Conservation (phyloP, 129 eudicot genomes). For the Gnaphalium uliginosum region DNA sequence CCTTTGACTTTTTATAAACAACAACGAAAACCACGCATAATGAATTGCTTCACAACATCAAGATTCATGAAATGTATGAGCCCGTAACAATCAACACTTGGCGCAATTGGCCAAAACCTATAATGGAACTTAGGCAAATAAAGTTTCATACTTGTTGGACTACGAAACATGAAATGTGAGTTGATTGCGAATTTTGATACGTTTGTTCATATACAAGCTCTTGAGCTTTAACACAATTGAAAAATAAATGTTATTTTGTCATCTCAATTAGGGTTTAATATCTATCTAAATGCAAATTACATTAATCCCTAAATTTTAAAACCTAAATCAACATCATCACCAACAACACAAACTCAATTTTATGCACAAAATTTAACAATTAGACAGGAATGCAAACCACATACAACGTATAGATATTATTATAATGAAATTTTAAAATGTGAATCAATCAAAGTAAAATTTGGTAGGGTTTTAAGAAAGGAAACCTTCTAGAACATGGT, state of each 20-base stretch:
- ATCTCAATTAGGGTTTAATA: too few relatives aligned
- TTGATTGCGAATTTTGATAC: background rate
- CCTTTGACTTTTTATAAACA: background rate
- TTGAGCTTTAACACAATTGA: too few relatives aligned
- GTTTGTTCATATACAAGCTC: background rate
- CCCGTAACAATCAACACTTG: background rate
- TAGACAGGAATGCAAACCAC: background rate
- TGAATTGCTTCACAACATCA: background rate
- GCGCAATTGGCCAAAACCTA: background rate
- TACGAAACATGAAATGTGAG: background rate
- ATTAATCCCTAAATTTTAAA: background rate
- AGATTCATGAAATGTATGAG: background rate
- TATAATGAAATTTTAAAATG: background rate
- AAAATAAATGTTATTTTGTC: too few relatives aligned
- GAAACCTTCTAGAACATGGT: slow-evolving; percentile 76
- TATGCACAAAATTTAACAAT: slow-evolving; percentile 9
- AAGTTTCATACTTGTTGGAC: background rate
- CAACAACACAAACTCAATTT: slow-evolving; percentile 8
- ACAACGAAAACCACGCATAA: background rate
- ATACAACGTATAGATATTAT: background rate
- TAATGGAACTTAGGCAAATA: background rate
- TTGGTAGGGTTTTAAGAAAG: background rate
- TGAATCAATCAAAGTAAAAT: background rate
- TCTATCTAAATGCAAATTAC: too few relatives aligned
- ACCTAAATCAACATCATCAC: slow-evolving; percentile 5